phyloP scores from a whole-genome alignment of 2,329 filamentous ascomycete species.

The Aspergillus sp. region DNA sequence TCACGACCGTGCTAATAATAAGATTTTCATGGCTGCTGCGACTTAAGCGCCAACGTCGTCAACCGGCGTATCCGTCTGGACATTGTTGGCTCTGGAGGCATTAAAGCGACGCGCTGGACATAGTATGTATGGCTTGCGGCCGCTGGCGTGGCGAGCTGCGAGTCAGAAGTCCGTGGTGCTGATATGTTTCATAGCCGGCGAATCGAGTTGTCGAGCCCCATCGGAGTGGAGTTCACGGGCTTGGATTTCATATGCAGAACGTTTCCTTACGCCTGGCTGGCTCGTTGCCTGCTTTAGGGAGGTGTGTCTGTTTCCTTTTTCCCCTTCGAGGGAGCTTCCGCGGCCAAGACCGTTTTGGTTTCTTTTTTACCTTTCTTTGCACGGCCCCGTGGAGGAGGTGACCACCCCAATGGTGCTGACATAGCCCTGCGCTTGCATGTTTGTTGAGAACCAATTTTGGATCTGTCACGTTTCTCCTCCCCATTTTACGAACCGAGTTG shows the following conservation, averaged over 20 bases:
- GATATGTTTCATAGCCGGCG: constrained; percentile 15
- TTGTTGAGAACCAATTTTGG: constrained; percentile 20
- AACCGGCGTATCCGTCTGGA: constrained; percentile 2
- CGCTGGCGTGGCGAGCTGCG: constrained; percentile 23
- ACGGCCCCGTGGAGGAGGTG: constrained; percentile 12
- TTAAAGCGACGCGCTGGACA: constrained; percentile 7
- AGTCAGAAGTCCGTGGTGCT: constrained; percentile 18
- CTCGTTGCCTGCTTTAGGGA: constrained; percentile 8
- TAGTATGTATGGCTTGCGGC: constrained; percentile 19
- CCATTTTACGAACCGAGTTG: neutral
- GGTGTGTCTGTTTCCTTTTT: neutral
- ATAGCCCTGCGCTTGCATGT: constrained; percentile 15
- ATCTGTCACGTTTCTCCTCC: constrained; percentile 17
- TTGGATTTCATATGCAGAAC: constrained; percentile 22
- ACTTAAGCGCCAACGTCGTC: constrained; percentile 11
- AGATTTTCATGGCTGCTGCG: constrained; percentile 4
- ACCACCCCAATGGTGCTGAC: constrained; percentile 10
- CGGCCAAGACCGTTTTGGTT: constrained; percentile 9
- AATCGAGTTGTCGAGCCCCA: constrained; percentile 15
- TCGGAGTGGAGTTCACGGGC: constrained; percentile 21
- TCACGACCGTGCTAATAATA: constrained; percentile 2
- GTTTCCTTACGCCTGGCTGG: constrained; percentile 11
- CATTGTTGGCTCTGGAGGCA: constrained; percentile 3
- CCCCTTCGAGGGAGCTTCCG: neutral
- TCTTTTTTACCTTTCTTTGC: constrained; percentile 13